Evolutionary conservation across 2,329 filamentous ascomycete genomes (phyloP).

Genomic region (Coniella vitis): DNA sequence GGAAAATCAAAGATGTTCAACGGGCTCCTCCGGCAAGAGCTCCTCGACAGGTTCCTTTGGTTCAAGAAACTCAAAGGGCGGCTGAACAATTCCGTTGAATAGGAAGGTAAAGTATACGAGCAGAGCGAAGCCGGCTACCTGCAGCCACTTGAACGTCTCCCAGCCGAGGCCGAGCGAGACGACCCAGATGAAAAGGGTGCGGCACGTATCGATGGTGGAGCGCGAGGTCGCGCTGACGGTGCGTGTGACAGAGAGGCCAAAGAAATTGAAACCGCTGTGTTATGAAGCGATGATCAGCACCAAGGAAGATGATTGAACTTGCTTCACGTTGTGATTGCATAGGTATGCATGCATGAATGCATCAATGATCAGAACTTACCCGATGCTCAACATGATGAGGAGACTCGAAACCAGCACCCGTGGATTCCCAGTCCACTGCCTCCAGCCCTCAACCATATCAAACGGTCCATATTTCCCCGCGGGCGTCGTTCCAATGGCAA

Average conservation of each 20-base stretch:
- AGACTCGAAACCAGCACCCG: slow-evolving; percentile 70
- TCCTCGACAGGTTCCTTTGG: slow-evolving; percentile 49
- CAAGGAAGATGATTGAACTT: not conserved
- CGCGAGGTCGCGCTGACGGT: slow-evolving; percentile 85
- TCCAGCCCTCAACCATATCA: slow-evolving; percentile 79
- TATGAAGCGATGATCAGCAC: slow-evolving; percentile 4
- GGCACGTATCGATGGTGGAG: slow-evolving; percentile 94
- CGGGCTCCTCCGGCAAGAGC: slow-evolving; percentile 74
- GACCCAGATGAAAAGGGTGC: slow-evolving; percentile 97
- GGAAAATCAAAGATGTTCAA: slow-evolving; percentile 54
- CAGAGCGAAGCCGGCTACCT: slow-evolving; percentile 80
- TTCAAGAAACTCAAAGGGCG: slow-evolving; percentile 66
- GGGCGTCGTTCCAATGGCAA: slow-evolving; percentile 66
- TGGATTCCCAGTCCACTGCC: slow-evolving; percentile 67
- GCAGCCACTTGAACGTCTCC: slow-evolving; percentile 97
- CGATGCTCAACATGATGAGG: slow-evolving; percentile 95
- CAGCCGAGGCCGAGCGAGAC: slow-evolving; percentile 88
- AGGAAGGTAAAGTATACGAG: slow-evolving; percentile 95
- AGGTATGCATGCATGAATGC: too few relatives aligned
- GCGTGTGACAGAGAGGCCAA: slow-evolving; percentile 87
- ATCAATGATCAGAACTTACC: slow-evolving; percentile 54
- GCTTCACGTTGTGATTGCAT: too few relatives aligned
- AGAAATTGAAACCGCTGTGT: slow-evolving; percentile 91
- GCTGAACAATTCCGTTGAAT: slow-evolving; percentile 89
- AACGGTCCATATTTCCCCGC: slow-evolving; percentile 77